Evolutionary conservation across 164 flowering plant genomes (phyloP).

Genomic region (Sedum album): DNA sequence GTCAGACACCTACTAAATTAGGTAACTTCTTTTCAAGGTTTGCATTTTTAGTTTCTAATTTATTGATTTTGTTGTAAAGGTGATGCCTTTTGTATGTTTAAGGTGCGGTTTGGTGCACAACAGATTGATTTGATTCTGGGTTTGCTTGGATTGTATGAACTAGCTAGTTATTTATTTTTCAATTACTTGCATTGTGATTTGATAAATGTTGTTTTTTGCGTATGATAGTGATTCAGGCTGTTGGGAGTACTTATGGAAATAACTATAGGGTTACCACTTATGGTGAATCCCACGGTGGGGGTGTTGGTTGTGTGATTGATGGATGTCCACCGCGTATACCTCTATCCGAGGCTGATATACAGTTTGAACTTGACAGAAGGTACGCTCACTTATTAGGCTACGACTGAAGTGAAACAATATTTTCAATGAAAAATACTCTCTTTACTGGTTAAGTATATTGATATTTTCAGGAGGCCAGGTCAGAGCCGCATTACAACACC

Average conservation of each 20-base stretch:
- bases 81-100: no score
- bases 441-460: not conserved
- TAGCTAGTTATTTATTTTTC: no score
- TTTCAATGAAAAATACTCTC: no score
- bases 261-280: slow-evolving; percentile 80
- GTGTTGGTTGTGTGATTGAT: slow-evolving; percentile 95
- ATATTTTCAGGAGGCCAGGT: slow-evolving; percentile 78
- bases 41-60: no score
- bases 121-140: no score
- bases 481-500: slow-evolving; percentile 98
- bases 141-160: no score
- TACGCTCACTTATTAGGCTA: slow-evolving; percentile 13
- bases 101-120: no score
- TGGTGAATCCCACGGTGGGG: slow-evolving; percentile 99
- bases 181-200: no score
- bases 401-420: not conserved
- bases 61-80: no score
- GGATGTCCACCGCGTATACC: slow-evolving; percentile 92
- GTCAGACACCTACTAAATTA: no score
- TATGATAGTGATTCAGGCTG: slow-evolving; percentile 63
- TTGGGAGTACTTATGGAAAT: slow-evolving; percentile 75
- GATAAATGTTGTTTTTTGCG: slow-evolving; percentile 1
- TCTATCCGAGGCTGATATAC: slow-evolving; percentile 82
- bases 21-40: no score
- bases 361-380: slow-evolving; percentile 93